Evolutionary conservation across 495 filamentous ascomycete genomes (phyloP), one percentile per base, ranked within the genome.

Genomic region (Penicillium waksmanii): DNA sequence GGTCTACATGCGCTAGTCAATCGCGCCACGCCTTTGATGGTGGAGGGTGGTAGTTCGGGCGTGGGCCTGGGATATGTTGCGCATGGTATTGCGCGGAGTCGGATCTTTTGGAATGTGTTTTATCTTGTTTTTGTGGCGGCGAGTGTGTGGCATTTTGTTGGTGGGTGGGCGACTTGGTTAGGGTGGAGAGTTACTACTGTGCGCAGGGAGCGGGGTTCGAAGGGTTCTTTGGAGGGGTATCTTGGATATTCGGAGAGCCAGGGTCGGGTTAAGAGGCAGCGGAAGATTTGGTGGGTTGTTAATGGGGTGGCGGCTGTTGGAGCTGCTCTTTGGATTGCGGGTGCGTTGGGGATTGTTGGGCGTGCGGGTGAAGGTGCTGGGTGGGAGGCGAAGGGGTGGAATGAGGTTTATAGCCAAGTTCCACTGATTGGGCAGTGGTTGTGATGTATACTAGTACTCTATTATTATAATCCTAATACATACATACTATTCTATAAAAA

Each of bases 31-130:
- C 93, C 93, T 5, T 64, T 89, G 40, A 74, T 82, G 34, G 81
- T 93, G 15, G 91, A 96, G 35, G 93, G 93, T 1, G 92, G 91
- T 36, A 93, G 87, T 62, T 88, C 89, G 12, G 85, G 93, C 42
- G 85, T 96, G 27, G 89, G 89, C 2, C 74, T 97, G 27, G 86
- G 85, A 19, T 97, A 87, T 71, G 84, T 96, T 0, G 86, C 87
- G n/a, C 92, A 96, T 73, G 93, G 92, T 5, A 92, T 97, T 69
- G 86, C 85, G 40, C 81, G 84, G 31, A 84, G 85, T 69, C 82
- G 85, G 7, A 55, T 83, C 13, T 75, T 90, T n/a, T 85, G 84
- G 52, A 88, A 86, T 74, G 58, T 80, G 1, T 84, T 88, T 15
- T 96, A 93, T 66, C 66, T 77, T 3, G 75, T 83, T 12, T 80